These are phyloP conservation scores for Candida frijolesensis DNA, from an alignment of 1,139 yeast genomes.

Conservation along the genomic window DNA sequence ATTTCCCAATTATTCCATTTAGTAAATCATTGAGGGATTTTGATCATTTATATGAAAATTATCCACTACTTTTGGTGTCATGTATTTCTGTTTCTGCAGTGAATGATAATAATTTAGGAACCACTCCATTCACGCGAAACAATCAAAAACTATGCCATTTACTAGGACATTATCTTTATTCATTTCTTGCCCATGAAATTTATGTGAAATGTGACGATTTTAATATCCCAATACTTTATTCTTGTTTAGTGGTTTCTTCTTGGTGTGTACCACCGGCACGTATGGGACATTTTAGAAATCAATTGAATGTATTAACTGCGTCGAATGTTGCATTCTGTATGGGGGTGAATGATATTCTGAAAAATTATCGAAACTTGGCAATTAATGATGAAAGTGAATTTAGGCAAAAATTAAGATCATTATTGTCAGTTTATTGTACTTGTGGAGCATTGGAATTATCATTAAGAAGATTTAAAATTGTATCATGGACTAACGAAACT, in stretches of 20 bases:
- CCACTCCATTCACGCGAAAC: constrained; percentile 4
- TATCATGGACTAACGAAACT: constrained; percentile 49
- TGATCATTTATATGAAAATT: constrained; percentile 39
- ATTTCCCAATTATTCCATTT: constrained; percentile 51
- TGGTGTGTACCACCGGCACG: constrained; percentile 55
- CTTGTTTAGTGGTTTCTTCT: constrained; percentile 46
- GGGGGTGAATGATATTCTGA: constrained; percentile 45
- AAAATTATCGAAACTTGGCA: constrained; percentile 20
- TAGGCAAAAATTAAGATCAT: constrained; percentile 42
- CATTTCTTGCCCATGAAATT: constrained; percentile 45
- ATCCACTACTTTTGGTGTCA: constrained; percentile 48
- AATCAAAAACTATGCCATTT: constrained; percentile 38
- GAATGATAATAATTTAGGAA: constrained; percentile 36
- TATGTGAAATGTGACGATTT: constrained; percentile 46
- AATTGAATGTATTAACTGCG: constrained; percentile 48
- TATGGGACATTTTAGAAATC: constrained; percentile 55
- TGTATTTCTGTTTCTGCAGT: constrained; percentile 52
- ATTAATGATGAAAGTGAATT: constrained; percentile 32
- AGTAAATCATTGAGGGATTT: constrained; percentile 36
- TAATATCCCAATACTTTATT: constrained; percentile 41
- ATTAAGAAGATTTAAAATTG: constrained; percentile 50
- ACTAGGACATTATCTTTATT: constrained; percentile 47
- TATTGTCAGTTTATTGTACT: constrained; percentile 49
- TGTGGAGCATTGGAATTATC: constrained; percentile 54
- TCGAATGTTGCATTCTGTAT: constrained; percentile 49